Evolutionary conservation across 2,329 filamentous ascomycete genomes (phyloP).

Genomic region (Tolypocladium nubicola): DNA sequence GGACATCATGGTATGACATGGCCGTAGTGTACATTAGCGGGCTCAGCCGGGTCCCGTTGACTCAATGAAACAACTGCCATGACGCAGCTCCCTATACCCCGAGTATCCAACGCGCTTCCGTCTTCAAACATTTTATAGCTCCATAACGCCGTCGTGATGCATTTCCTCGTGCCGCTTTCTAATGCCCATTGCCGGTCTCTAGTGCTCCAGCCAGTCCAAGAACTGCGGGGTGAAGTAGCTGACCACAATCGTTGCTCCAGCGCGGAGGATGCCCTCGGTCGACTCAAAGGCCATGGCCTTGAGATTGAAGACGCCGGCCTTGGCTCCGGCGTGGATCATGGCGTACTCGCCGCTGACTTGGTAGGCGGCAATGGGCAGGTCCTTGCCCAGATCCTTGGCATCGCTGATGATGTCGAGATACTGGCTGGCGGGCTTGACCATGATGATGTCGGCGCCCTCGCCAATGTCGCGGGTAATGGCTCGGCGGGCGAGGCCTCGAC

Average conservation of each 20-base stretch:
- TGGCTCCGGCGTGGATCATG: slow-evolving; percentile 94
- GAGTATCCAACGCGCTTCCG: not conserved
- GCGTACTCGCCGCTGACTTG: slow-evolving; percentile 96
- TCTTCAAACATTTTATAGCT: not conserved
- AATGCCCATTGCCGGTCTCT: slow-evolving; percentile 8
- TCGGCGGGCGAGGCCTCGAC: slow-evolving; percentile 79
- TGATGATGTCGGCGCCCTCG: slow-evolving; percentile 95
- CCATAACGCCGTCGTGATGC: slow-evolving; percentile 1
- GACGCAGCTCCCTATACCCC: not conserved
- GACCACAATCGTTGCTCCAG: slow-evolving; percentile 85
- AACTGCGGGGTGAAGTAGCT: slow-evolving; percentile 89
- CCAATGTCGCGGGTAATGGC: slow-evolving; percentile 83
- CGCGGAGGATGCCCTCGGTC: slow-evolving; percentile 84
- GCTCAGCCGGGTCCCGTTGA: not conserved
- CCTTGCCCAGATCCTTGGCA: slow-evolving; percentile 85
- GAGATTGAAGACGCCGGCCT: slow-evolving; percentile 92
- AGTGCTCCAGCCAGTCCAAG: slow-evolving; percentile 54
- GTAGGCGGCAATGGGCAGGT: slow-evolving; percentile 89
- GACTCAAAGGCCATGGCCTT: slow-evolving; percentile 92
- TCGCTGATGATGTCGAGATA: slow-evolving; percentile 98
- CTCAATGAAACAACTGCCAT: not conserved
- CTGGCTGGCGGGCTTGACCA: slow-evolving; percentile 95
- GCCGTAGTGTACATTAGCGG: not conserved
- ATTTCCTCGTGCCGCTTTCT: not conserved
- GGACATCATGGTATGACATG: not conserved